phyloP scores from a whole-genome alignment of 371 early-diverging fungal species.

The Mortierella polycephala region DNA sequence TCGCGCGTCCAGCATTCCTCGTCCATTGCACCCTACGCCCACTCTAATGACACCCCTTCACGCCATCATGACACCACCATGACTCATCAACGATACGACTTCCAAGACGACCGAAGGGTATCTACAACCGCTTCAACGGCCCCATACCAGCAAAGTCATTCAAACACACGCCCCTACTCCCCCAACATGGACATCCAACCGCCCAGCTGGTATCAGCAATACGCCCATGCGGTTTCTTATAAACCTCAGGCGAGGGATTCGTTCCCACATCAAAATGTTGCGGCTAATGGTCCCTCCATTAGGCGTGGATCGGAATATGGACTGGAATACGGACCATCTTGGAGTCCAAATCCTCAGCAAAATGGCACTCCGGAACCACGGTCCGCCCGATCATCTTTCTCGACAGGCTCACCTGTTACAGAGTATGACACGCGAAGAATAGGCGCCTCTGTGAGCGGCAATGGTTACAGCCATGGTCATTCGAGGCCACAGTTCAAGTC shows the following conservation, averaged over 20 bases:
- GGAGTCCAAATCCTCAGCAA: background rate
- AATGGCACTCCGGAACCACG: slow-evolving; percentile 12
- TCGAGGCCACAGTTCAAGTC: slow-evolving; percentile 12
- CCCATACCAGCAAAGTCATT: slow-evolving; percentile 6
- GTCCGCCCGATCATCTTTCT: slow-evolving; percentile 11
- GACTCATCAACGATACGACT: slow-evolving; percentile 13
- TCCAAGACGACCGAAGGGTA: slow-evolving; percentile 7
- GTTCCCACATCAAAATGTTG: slow-evolving; percentile 15
- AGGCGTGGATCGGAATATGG: slow-evolving; percentile 26
- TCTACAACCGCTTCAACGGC: slow-evolving; percentile 6
- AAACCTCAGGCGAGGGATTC: slow-evolving; percentile 18
- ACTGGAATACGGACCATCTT: slow-evolving; percentile 5
- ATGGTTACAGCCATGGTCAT: background rate
- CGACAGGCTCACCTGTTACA: background rate
- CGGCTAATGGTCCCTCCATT: background rate
- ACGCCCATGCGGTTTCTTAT: slow-evolving; percentile 28
- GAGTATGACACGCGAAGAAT: slow-evolving; percentile 1
- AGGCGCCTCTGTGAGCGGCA: background rate
- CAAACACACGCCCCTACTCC: slow-evolving; percentile 15
- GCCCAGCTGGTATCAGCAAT: slow-evolving; percentile 46
- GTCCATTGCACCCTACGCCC: background rate
- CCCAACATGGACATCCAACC: slow-evolving; percentile 27
- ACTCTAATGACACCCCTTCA: background rate
- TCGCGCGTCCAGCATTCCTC: background rate
- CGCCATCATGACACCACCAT: slow-evolving; percentile 4